phyloP scores from a whole-genome alignment of 2,329 filamentous ascomycete genomes.

The Lachnellula hyalina region DNA sequence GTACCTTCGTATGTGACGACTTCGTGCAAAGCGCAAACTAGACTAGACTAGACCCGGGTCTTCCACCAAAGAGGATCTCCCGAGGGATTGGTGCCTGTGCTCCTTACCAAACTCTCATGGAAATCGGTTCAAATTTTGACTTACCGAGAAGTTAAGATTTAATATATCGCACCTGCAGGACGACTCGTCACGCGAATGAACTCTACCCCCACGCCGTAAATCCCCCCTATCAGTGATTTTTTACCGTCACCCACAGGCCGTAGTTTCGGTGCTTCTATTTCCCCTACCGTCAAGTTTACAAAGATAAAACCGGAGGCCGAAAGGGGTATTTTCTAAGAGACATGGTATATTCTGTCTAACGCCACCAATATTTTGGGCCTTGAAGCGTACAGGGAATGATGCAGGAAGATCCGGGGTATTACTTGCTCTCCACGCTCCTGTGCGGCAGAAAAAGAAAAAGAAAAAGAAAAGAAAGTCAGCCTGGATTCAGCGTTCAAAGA shows the following conservation, averaged over 20 bases:
- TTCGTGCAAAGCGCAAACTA: too few species aligned
- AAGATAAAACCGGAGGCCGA: too few species aligned
- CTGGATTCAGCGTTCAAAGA: neutral
- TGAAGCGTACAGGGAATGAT: constrained; percentile 7
- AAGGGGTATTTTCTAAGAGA: neutral
- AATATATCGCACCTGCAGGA: constrained; percentile 7
- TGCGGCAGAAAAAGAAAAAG: constrained; percentile 8
- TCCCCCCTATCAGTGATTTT: neutral
- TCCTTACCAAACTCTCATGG: too few species aligned
- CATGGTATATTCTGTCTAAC: constrained; percentile 7
- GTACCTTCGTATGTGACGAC: too few species aligned
- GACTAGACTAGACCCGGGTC: too few species aligned
- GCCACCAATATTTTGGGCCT: constrained; percentile 22
- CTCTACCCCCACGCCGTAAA: constrained; percentile 1
- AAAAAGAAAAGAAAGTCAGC: constrained; percentile 1
- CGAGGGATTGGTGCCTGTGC: too few species aligned
- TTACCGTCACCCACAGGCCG: neutral
- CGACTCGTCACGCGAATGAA: constrained; percentile 14
- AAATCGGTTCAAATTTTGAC: neutral
- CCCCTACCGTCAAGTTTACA: neutral
- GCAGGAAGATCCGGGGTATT: constrained; percentile 6
- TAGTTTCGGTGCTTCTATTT: constrained; percentile 1
- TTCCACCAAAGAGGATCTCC: too few species aligned
- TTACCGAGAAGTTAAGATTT: neutral
- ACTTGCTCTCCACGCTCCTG: constrained; percentile 12